Evolutionary conservation across 2,329 filamentous ascomycete genomes (phyloP).

Genomic region (Xylariales sp.): DNA sequence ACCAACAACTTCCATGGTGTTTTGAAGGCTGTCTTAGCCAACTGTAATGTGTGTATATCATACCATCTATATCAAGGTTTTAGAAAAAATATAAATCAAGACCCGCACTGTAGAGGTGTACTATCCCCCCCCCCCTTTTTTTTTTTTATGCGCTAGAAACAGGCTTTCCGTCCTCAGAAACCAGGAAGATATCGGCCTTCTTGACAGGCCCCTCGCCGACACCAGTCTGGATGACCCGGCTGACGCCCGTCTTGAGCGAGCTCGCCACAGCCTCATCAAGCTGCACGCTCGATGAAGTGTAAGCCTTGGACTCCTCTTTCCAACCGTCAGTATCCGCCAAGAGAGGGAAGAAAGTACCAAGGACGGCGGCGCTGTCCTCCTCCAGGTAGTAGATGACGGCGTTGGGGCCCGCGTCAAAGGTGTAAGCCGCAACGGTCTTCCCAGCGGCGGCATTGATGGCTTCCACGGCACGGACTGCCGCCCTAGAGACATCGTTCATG

Average conservation of each 20-base stretch:
- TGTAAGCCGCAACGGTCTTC: conserved; percentile 83
- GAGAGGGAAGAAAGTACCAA: conserved; percentile 71
- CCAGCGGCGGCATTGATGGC: conserved; percentile 78
- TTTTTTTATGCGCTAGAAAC: too few species aligned
- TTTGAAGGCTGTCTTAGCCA: too few species aligned
- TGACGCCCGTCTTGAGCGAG: conserved; percentile 72
- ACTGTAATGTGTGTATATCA: too few species aligned
- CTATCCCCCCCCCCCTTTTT: too few species aligned
- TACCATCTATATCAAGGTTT: too few species aligned
- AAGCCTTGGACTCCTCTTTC: conserved; percentile 54
- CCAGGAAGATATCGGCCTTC: conserved; percentile 73
- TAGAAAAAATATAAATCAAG: too few species aligned
- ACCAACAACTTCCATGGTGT: too few species aligned
- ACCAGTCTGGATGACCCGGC: conserved; percentile 82
- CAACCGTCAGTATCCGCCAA: conserved; percentile 65
- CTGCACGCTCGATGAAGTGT: conserved; percentile 49
- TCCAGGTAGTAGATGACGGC: conserved; percentile 94
- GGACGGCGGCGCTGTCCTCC: conserved; percentile 66
- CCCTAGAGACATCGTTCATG: conserved; percentile 88
- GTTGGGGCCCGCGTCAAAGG: conserved; percentile 95
- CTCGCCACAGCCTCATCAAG: conserved; percentile 63
- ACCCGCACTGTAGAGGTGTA: too few species aligned
- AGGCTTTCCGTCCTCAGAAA: conserved; percentile 60
- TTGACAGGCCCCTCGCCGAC: conserved; percentile 86
- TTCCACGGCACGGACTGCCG: conserved; percentile 85